These are phyloP conservation scores for Periconia sp. DNA, from an alignment of 2,329 filamentous ascomycete species.

Conservation along the genomic window DNA sequence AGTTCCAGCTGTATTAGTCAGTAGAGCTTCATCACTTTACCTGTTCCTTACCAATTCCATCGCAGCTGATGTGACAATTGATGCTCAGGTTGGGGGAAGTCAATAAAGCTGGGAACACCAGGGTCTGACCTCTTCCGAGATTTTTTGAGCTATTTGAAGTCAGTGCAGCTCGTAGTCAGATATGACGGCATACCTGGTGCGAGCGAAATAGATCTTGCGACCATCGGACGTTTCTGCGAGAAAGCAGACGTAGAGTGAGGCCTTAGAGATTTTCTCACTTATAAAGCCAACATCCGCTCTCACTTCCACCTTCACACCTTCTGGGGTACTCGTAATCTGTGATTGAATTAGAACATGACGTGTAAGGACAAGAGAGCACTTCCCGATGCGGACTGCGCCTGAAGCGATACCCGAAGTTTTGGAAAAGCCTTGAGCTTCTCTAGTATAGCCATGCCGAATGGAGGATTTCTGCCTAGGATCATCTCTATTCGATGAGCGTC, in stretches of 20 bases:
- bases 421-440: conserved; percentile 75
- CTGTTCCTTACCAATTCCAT: conserved; percentile 76
- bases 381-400: conserved; percentile 55
- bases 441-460: conserved; percentile 76
- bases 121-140: conserved; percentile 65
- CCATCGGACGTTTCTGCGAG: conserved; percentile 75
- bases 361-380: conserved; percentile 29
- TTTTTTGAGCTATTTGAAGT: conserved; percentile 65
- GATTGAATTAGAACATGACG: neutral
- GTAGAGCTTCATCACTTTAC: neutral
- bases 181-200: conserved; percentile 55
- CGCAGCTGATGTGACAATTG: conserved; percentile 77
- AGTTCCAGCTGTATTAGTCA: conserved; percentile 58
- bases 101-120: conserved; percentile 66
- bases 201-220: conserved; percentile 70
- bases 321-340: conserved; percentile 33
- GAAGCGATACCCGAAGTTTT: conserved; percentile 62
- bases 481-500: conserved; percentile 78
- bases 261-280: conserved; percentile 67
- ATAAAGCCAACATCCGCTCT: conserved; percentile 72
- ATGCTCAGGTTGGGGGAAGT: conserved; percentile 63
- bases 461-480: conserved; percentile 77
- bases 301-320: conserved; percentile 64
- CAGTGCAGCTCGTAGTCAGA: conserved; percentile 4
- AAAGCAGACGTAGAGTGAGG: conserved; percentile 75